Evolutionary conservation across 768 basidiomycete genomes (phyloP).

Genomic region (Punctularia strigosozonata): DNA sequence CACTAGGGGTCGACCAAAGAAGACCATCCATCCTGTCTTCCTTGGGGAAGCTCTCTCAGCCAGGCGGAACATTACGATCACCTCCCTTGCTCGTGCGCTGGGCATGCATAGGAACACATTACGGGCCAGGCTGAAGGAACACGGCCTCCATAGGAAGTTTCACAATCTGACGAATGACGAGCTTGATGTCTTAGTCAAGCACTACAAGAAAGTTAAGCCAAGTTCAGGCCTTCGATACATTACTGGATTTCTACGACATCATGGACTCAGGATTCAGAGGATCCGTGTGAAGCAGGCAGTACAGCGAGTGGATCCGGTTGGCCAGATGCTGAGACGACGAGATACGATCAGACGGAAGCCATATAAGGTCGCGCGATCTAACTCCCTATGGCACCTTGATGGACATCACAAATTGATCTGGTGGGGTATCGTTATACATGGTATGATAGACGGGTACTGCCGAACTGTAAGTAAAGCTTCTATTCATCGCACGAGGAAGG

Average conservation of each 20-base stretch:
- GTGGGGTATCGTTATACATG: constrained; percentile 10
- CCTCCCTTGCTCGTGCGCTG: neutral
- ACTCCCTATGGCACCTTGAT: constrained; percentile 13
- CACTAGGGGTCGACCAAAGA: neutral
- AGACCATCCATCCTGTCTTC: neutral
- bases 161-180: neutral
- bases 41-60: neutral
- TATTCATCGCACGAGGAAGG: neutral
- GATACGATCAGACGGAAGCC: constrained; percentile 4
- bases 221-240: constrained; percentile 18
- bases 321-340: neutral
- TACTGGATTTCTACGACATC: constrained; percentile 15
- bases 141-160: neutral
- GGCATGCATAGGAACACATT: constrained; percentile 4
- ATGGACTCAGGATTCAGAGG: constrained; percentile 15
- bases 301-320: neutral
- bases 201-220: constrained; percentile 10
- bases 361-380: constrained; percentile 9
- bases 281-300: constrained; percentile 11
- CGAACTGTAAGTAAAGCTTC: constrained; percentile 15
- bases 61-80: neutral
- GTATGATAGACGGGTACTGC: constrained; percentile 26
- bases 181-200: constrained; percentile 4
- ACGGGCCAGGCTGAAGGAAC: neutral
- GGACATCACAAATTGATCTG: constrained; percentile 14